These are phyloP conservation scores for Penicillium sp. DNA, from an alignment of 2,329 filamentous ascomycete species.

Conservation along the genomic window DNA sequence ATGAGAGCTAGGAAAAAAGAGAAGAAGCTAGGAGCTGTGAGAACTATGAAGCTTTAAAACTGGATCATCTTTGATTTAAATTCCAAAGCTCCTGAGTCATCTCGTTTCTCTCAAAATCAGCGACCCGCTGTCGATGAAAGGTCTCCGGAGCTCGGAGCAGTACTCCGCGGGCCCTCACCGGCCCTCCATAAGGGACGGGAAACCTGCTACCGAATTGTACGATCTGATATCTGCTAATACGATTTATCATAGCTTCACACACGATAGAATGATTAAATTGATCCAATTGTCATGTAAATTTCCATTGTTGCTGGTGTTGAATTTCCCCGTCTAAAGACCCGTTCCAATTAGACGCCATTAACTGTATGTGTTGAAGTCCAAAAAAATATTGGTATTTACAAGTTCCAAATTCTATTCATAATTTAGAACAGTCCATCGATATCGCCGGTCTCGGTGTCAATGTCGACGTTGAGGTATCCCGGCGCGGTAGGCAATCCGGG, in stretches of 20 bases:
- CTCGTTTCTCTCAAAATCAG: conserved; percentile 6
- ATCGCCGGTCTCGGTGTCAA: conserved; percentile 77
- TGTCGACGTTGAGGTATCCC: conserved; percentile 91
- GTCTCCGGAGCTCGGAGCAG: conserved; percentile 26
- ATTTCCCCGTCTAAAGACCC: conserved; percentile 18
- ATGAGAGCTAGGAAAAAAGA: neutral
- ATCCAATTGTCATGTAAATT: neutral
- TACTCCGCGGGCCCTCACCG: conserved; percentile 24
- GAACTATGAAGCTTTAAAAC: neutral
- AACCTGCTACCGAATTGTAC: conserved; percentile 19
- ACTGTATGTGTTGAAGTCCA: conserved; percentile 28
- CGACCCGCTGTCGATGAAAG: neutral
- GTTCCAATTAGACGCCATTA: conserved; percentile 19
- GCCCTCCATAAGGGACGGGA: conserved; percentile 11
- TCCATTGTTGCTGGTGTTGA: conserved; percentile 18
- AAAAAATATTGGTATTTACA: conserved; percentile 21
- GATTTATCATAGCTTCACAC: too few relatives aligned
- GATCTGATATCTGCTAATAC: conserved; percentile 5
- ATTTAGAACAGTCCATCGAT: conserved; percentile 84
- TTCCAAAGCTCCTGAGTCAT: conserved; percentile 13
- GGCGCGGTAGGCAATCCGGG: conserved; percentile 92
- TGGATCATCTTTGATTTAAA: conserved; percentile 1
- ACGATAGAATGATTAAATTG: neutral
- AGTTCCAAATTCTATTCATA: conserved; percentile 4
- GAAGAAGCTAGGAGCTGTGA: neutral